Evolutionary conservation across 2,329 filamentous ascomycete species (phyloP), one percentile per base, ranked within the genome.

Genomic region (Colletotrichum tofieldiae): DNA sequence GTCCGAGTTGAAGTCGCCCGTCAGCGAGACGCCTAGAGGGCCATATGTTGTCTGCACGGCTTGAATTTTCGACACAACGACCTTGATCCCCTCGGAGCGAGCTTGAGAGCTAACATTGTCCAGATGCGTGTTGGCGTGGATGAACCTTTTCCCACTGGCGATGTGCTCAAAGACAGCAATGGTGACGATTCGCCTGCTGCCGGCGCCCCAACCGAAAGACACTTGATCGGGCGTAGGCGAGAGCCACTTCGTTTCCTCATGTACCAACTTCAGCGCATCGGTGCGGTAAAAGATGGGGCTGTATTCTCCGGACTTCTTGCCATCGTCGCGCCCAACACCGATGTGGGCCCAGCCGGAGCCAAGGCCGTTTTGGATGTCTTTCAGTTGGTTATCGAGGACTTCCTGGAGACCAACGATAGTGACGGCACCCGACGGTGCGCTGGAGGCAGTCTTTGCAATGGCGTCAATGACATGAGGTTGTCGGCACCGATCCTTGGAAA

Each of bases 401-500:
- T 94, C 93, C 79, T 94, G 93, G 12, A 94, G 84, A 65, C 91
- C 93, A 64, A 94, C 82, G 74, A 94, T 84, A 1, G 82, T 78
- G 63, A 74, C 80, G 0, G 81, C 75, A 54, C 72, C 80, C 0
- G 80, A 72, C 89, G 6, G 86, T 78, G 47, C 79, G 64, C 85
- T 82, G 0, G 85, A 79, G 0, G 89, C 87, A 74, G 88, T 82
- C 77, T 88, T 89, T 47, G 82, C 81, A 3, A 93, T 81, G 77
- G 91, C 86, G n/a, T 86, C 84, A 75, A 87, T 82, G 18, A 93
- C 82, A 67, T 85, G 84, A 5, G 88, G 86, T 55, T 80, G 78
- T 4, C 86, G 83, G 65, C 85, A 83, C 16, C 92, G 89, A 20
- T 39, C 37, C 45, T 65, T 54, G 20, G 58, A 62, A 32, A 66